Conservation (phyloP, 805 yeast species). For the Candida germanica region DNA sequence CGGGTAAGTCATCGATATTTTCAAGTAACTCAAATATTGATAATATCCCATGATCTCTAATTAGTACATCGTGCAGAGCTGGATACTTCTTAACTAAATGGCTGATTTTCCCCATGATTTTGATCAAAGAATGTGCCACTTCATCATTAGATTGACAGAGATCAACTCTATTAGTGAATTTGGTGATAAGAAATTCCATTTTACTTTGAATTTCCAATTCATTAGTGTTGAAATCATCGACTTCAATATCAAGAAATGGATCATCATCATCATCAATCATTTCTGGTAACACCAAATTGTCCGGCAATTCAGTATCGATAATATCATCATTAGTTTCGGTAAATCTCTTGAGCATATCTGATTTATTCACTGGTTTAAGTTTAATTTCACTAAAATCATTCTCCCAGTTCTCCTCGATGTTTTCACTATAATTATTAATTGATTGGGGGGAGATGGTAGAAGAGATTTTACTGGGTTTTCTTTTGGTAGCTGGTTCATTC, state of each 20-base stretch:
- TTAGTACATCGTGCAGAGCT: slow-evolving; percentile 34
- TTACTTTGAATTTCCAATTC: slow-evolving; percentile 40
- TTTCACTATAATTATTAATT: slow-evolving; percentile 25
- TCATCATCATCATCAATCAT: slow-evolving; percentile 26
- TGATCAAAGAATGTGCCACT: slow-evolving; percentile 25
- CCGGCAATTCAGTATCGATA: slow-evolving; percentile 4
- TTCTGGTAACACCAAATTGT: slow-evolving; percentile 1
- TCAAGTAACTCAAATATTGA: slow-evolving; percentile 39
- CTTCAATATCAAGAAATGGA: slow-evolving; percentile 37
- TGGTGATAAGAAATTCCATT: slow-evolving; percentile 34
- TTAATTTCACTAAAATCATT: slow-evolving; percentile 24
- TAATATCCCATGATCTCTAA: slow-evolving; percentile 42
- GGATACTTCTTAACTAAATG: slow-evolving; percentile 39
- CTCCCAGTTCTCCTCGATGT: slow-evolving; percentile 36
- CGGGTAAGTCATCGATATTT: slow-evolving; percentile 30
- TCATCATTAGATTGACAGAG: slow-evolving; percentile 27
- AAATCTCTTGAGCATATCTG: slow-evolving; percentile 29
- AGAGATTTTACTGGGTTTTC: slow-evolving; percentile 1
- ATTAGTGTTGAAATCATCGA: slow-evolving; percentile 38
- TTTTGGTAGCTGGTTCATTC: slow-evolving; percentile 2
- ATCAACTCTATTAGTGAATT: slow-evolving; percentile 31
- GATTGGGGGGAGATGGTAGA: slow-evolving; percentile 15
- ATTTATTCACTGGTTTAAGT: background rate
- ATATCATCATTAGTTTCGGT: slow-evolving; percentile 24
- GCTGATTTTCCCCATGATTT: slow-evolving; percentile 36